Evolutionary conservation across 2,329 filamentous ascomycete species (phyloP), one percentile per base, ranked within the genome.

Genomic region (Pestalotiopsis sp.): DNA sequence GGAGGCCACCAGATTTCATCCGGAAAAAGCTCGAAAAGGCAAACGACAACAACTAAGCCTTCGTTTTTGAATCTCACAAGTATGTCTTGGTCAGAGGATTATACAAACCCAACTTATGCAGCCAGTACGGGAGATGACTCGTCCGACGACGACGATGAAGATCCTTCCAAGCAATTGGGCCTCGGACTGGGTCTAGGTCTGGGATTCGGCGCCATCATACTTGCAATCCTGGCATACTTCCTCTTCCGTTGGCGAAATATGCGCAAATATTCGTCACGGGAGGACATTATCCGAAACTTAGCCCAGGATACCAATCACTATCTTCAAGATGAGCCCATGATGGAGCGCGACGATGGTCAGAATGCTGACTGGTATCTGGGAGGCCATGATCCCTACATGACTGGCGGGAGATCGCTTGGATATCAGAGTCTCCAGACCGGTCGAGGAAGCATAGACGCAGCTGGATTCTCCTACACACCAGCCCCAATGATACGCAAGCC

Each of bases 121-220:
- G 23, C 23, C 52, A 64, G 27, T 45, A 66, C 71, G 59, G 45
- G 0, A 76, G 78, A 9, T 73, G 68, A 49, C 1, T 62, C 68
- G 3, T 62, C 60, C 38, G 65, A 49, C 27, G 71, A 63, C 38
- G 62, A 52, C 23, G 31, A 39, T 7, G 57, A 1, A 73, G 62
- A 66, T 23, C 69, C 70, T 39, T 69, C 41, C 27, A 76, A 74
- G 31, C 82, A 82, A 70, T 80, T 91, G 4, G 90, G 90, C 0
- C 80, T 93, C 0, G 90, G 90, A 0, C 80, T 91, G 2, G 91
- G 91, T 0, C 76, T 93, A 1, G 91, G 91, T 1, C 78, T 94
- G 1, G 91, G 90, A 1, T 75, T 91, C 1, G 80, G 86, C 0
- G 81, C 87, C 1, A 74, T 88, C 2, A 70, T 89, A 9, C 78